A percentile compares a stretch with the other conserved stretches of the same genome.
Evolutionary conservation across 1,284 basidiomycete genomes (phyloP).

Genomic region (Gyrodon tennesseensis): DNA sequence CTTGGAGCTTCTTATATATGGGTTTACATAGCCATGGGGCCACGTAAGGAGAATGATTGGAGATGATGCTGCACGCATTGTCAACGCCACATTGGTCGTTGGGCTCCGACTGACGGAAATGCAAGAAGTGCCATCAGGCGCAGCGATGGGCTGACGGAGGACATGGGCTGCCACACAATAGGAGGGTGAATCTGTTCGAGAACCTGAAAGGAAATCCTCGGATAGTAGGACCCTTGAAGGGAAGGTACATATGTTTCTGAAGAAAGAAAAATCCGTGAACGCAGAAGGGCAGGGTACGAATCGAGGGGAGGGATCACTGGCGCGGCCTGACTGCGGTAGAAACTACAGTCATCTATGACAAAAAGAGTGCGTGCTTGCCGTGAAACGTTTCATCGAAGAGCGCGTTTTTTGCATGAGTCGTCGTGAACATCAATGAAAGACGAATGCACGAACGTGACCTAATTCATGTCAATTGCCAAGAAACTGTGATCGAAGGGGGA

Average conservation of each 20-base stretch:
- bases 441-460: not conserved
- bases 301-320: conserved; percentile 13
- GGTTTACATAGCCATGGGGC: conserved; percentile 21
- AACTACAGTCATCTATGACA: conserved; percentile 15
- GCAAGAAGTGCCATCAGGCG: conserved; percentile 29
- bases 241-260: not conserved
- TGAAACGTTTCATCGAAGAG: conserved; percentile 16
- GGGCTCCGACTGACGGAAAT: conserved; percentile 33
- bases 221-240: conserved; percentile 14
- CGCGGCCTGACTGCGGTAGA: conserved; percentile 11
- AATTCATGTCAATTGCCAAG: conserved; percentile 10
- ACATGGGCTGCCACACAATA: conserved; percentile 10
- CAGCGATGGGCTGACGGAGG: conserved; percentile 20
- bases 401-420: conserved; percentile 35
- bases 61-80: conserved; percentile 10
- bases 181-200: conserved; percentile 26
- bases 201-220: conserved; percentile 4
- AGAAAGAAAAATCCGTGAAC: conserved; percentile 13
- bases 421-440: conserved; percentile 27
- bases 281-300: conserved; percentile 13
- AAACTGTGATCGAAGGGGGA: conserved; percentile 5
- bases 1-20: conserved; percentile 34
- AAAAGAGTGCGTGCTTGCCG: conserved; percentile 18
- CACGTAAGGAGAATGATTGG: conserved; percentile 1
- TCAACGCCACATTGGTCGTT: conserved; percentile 16